Conservation (phyloP, 176 grass and related monocot genomes). For the Cymbopogon citratus region DNA sequence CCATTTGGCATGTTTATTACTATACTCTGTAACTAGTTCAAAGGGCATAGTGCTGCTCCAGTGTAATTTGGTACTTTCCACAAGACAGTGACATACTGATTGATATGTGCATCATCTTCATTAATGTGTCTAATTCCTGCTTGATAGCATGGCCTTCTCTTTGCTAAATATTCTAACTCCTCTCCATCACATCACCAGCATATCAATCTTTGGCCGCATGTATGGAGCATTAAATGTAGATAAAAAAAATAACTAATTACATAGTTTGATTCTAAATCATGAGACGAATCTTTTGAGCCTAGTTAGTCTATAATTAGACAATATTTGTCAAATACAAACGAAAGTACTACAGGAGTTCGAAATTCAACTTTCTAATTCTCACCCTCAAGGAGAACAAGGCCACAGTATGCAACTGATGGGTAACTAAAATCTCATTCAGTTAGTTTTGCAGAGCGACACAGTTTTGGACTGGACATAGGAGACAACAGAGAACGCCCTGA, state of each 20-base stretch:
- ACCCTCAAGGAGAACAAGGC: too few relatives aligned
- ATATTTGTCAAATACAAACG: too few relatives aligned
- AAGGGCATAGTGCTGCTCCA: background rate
- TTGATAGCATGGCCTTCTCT: background rate
- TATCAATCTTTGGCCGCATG: too few relatives aligned
- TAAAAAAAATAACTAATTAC: too few relatives aligned
- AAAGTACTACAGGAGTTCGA: too few relatives aligned
- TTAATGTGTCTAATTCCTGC: background rate
- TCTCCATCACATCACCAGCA: too few relatives aligned
- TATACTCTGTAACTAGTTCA: background rate
- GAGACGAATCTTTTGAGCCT: too few relatives aligned
- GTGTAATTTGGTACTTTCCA: background rate
- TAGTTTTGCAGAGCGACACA: background rate
- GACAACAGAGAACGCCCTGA: background rate
- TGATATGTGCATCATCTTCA: background rate
- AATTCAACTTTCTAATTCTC: too few relatives aligned
- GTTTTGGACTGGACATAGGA: background rate
- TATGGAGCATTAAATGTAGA: too few relatives aligned
- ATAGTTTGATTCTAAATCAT: too few relatives aligned
- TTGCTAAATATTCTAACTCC: too few relatives aligned
- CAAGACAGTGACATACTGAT: background rate
- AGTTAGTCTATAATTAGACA: too few relatives aligned
- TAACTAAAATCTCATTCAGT: background rate
- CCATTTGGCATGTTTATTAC: constrained; percentile 7
- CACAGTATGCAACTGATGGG: background rate